A percentile compares a stretch with the other conserved stretches of the same genome.
phyloP scores from a whole-genome alignment of 2,329 filamentous ascomycete genomes.

The Claviceps spartinae region DNA sequence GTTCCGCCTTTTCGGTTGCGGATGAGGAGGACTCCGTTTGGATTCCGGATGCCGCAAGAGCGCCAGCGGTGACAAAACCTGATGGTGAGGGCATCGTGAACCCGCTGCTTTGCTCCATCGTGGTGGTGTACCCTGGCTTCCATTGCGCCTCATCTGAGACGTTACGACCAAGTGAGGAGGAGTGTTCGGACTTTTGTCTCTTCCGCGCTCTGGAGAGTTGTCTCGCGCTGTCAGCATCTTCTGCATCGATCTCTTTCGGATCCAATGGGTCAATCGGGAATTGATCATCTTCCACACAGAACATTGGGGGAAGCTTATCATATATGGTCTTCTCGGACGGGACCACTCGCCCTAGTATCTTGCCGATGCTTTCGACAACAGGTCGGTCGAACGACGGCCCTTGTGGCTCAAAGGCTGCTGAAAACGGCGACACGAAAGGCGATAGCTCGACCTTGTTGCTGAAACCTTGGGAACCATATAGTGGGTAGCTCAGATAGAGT shows the following conservation, averaged over 20 bases:
- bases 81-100: slow-evolving; percentile 46
- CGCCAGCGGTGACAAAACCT: slow-evolving; percentile 49
- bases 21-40: slow-evolving; percentile 7
- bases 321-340: slow-evolving; percentile 44
- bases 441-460: slow-evolving; percentile 53
- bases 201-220: slow-evolving; percentile 15
- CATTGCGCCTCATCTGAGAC: slow-evolving; percentile 19
- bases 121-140: slow-evolving; percentile 39
- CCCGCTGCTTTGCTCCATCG: slow-evolving; percentile 43
- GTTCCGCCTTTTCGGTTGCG: slow-evolving; percentile 3
- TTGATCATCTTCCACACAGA: slow-evolving; percentile 49
- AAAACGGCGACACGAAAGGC: slow-evolving; percentile 49
- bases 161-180: slow-evolving; percentile 8
- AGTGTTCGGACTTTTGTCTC: slow-evolving; percentile 15
- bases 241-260: slow-evolving; percentile 14
- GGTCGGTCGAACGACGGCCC: slow-evolving; percentile 57
- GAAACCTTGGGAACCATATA: slow-evolving; percentile 47
- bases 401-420: slow-evolving; percentile 34
- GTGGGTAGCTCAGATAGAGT: slow-evolving; percentile 71
- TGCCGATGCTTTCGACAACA: slow-evolving; percentile 52
- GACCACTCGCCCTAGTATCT: slow-evolving; percentile 52
- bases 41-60: slow-evolving; percentile 22
- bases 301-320: slow-evolving; percentile 37
- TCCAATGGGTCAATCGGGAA: slow-evolving; percentile 52
- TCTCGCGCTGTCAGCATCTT: slow-evolving; percentile 9